phyloP scores from a whole-genome alignment of 1,284 basidiomycete species.

The Rhodotorula sp. region DNA sequence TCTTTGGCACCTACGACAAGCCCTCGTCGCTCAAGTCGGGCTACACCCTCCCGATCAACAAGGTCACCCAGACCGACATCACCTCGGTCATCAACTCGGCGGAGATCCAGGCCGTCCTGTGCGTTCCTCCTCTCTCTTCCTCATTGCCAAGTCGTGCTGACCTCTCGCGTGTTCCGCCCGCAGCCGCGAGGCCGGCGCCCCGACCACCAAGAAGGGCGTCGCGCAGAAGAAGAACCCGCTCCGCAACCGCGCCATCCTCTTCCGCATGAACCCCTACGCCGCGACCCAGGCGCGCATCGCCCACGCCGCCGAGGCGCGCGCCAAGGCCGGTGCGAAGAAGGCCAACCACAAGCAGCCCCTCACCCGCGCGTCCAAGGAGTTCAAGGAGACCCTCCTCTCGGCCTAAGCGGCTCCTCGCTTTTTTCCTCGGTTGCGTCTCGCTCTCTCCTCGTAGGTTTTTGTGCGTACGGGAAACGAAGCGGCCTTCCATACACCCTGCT shows the following conservation, averaged over 20 bases:
- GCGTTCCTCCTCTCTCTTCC: not conserved
- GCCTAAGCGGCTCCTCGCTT: conserved; percentile 21
- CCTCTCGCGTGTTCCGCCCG: not conserved
- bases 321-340: conserved; percentile 19
- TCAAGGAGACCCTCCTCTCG: conserved; percentile 34
- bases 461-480: no score
- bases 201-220: conserved; percentile 88
- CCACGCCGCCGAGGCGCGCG: conserved; percentile 24
- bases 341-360: conserved; percentile 25
- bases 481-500: no score
- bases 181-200: conserved; percentile 68
- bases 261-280: conserved; percentile 99
- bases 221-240: conserved; percentile 99
- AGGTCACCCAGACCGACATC: conserved; percentile 72
- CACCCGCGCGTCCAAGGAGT: conserved; percentile 32
- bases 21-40: conserved; percentile 86
- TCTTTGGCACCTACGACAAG: conserved; percentile 92
- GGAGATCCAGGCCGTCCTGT: conserved; percentile 83
- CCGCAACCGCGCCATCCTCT: conserved; percentile 65
- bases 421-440: no score
- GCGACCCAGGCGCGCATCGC: conserved; percentile 30
- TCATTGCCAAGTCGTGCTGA: not conserved
- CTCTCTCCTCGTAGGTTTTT: no score
- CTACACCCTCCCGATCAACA: conserved; percentile 89
- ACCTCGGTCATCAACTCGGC: conserved; percentile 84